A percentile compares a stretch with the other conserved stretches of the same genome.
Conservation (phyloP, 2,329 filamentous ascomycete species). For the Penicillium verrucosum region DNA sequence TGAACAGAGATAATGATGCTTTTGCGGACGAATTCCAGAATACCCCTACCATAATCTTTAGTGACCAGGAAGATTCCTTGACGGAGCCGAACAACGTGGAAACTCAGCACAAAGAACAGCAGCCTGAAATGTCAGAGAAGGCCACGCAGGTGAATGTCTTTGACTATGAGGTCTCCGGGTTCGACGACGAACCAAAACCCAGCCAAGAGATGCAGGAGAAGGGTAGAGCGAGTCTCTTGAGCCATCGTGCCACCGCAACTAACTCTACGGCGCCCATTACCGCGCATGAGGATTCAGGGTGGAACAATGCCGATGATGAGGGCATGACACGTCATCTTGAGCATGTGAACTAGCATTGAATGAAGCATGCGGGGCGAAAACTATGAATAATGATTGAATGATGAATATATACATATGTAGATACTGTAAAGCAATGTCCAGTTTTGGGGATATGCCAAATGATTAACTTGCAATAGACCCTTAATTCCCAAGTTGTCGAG, state of each 20-base stretch:
- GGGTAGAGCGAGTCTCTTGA: conserved; percentile 23
- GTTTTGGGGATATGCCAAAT: not conserved
- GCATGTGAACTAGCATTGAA: conserved; percentile 5
- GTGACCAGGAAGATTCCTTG: conserved; percentile 5
- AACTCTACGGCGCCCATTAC: conserved; percentile 8
- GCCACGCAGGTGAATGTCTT: conserved; percentile 35
- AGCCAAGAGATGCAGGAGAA: conserved; percentile 43
- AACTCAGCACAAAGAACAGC: not conserved
- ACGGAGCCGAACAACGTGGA: conserved; percentile 1
- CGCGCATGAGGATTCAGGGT: conserved; percentile 7
- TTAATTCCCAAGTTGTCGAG: not conserved
- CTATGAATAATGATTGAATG: conserved; percentile 20
- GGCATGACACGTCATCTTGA: conserved; percentile 15
- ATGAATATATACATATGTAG: conserved; percentile 2
- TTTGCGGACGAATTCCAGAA: conserved; percentile 39
- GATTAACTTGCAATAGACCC: not conserved
- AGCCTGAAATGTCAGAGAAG: conserved; percentile 2
- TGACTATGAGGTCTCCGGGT: conserved; percentile 39
- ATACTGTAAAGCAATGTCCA: not conserved
- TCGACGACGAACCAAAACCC: conserved; percentile 30
- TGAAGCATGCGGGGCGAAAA: not conserved
- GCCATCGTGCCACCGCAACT: conserved; percentile 7
- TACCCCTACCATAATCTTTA: conserved; percentile 9
- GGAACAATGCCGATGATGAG: conserved; percentile 11
- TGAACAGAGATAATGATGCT: conserved; percentile 48